A percentile compares a stretch with the other conserved stretches of the same genome.
These are phyloP conservation scores for Geotrichum reessii DNA, from an alignment of 1,139 yeast genomes.

Conservation along the genomic window DNA sequence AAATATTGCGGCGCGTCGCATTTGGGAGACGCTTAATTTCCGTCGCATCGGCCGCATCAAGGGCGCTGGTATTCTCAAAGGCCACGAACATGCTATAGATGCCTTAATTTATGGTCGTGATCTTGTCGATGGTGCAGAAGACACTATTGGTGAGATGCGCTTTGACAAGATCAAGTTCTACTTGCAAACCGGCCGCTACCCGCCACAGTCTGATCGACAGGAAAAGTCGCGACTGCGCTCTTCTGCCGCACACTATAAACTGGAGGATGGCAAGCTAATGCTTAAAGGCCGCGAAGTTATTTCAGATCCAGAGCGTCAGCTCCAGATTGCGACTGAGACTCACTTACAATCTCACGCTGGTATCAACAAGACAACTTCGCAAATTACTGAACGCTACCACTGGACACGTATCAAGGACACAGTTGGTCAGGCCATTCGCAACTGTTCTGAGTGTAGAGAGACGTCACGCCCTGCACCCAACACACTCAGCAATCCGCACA, in stretches of 20 bases:
- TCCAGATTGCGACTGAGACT: constrained; percentile 64
- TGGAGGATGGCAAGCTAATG: constrained; percentile 66
- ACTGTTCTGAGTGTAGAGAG: constrained; percentile 69
- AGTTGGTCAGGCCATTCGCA: constrained; percentile 69
- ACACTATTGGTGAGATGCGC: constrained; percentile 52
- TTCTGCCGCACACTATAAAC: constrained; percentile 69
- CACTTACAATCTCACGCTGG: constrained; percentile 77
- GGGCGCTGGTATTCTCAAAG: constrained; percentile 81
- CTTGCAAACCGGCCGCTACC: constrained; percentile 79
- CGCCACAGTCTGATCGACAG: constrained; percentile 71
- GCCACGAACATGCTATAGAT: constrained; percentile 77
- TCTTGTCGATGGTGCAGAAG: constrained; percentile 46
- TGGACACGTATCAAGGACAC: constrained; percentile 91
- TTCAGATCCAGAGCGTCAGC: constrained; percentile 65
- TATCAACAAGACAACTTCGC: constrained; percentile 80
- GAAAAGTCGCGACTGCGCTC: constrained; percentile 83
- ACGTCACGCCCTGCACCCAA: constrained; percentile 30
- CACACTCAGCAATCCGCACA: constrained; percentile 9
- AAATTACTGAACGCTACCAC: constrained; percentile 73
- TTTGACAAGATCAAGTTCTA: constrained; percentile 77
- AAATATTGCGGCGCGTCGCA: constrained; percentile 71
- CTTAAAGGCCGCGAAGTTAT: constrained; percentile 79
- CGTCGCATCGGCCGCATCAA: constrained; percentile 71
- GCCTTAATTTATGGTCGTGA: constrained; percentile 66
- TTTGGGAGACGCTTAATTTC: constrained; percentile 76